Conservation (phyloP, 1,284 basidiomycete genomes). For the Inonotus obliquus region DNA sequence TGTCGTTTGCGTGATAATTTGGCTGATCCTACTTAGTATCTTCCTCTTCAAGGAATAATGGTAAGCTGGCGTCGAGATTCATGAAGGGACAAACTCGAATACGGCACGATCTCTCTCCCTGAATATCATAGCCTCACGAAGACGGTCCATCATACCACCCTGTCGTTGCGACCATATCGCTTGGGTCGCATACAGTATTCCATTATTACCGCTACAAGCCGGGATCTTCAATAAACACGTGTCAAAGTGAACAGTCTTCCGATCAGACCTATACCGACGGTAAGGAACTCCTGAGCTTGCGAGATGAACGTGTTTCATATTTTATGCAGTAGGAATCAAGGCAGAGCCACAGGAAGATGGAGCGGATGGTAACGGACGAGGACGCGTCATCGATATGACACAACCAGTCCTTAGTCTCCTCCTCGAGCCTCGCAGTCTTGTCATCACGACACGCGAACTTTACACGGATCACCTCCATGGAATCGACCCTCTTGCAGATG, state of each 20-base stretch:
- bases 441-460: slow-evolving; percentile 67
- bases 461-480: slow-evolving; percentile 75
- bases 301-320: neutral
- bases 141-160: slow-evolving; percentile 89
- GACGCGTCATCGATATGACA: slow-evolving; percentile 51
- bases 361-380: neutral
- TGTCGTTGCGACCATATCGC: slow-evolving; percentile 84
- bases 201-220: slow-evolving; percentile 76
- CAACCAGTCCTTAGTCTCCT: slow-evolving; percentile 67
- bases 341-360: neutral
- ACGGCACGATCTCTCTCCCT: too few relatives aligned
- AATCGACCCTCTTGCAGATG: slow-evolving; percentile 52
- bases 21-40: slow-evolving; percentile 51
- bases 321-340: neutral
- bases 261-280: neutral
- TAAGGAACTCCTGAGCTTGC: neutral
- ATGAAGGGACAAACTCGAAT: too few relatives aligned
- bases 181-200: slow-evolving; percentile 81
- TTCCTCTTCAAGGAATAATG: slow-evolving; percentile 89
- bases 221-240: slow-evolving; percentile 3
- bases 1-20: slow-evolving; percentile 10
- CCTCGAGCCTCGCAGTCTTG: slow-evolving; percentile 76
- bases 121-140: slow-evolving; percentile 81
- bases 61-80: slow-evolving; percentile 36
- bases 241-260: neutral